Evolutionary conservation across 2,329 filamentous ascomycete genomes (phyloP).

Genomic region (Stachybotrys chartarum): DNA sequence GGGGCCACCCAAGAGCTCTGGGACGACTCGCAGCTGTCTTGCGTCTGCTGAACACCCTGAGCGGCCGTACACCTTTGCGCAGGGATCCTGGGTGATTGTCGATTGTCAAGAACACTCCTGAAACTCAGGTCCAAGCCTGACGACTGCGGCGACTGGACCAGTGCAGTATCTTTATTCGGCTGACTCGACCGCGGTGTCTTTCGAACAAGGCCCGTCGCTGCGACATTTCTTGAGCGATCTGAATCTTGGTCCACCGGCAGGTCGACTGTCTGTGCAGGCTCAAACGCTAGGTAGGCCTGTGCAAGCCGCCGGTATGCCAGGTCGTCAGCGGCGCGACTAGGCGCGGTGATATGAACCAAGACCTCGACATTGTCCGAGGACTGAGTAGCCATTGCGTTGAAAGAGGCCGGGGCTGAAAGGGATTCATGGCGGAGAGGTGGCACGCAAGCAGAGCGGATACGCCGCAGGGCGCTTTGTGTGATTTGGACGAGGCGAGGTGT

Average conservation of each 20-base stretch:
- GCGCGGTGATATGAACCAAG: slow-evolving; percentile 47
- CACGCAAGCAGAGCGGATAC: not conserved
- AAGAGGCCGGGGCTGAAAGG: not conserved
- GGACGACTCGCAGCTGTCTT: slow-evolving; percentile 5
- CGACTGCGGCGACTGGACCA: slow-evolving; percentile 3
- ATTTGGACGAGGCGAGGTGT: not conserved
- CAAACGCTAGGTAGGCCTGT: slow-evolving; percentile 42
- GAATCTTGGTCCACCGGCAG: not conserved
- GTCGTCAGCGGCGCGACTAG: slow-evolving; percentile 41
- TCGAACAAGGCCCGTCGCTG: not conserved
- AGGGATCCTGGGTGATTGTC: slow-evolving; percentile 23
- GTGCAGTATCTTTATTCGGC: not conserved
- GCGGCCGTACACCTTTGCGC: not conserved
- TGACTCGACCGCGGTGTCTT: not conserved
- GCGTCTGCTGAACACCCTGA: not conserved
- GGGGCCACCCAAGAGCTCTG: slow-evolving; percentile 33
- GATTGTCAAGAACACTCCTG: slow-evolving; percentile 35
- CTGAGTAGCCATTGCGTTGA: slow-evolving; percentile 16
- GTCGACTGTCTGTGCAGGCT: slow-evolving; percentile 16
- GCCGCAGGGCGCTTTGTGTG: not conserved
- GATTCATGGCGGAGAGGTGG: slow-evolving; percentile 14
- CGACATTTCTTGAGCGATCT: not conserved
- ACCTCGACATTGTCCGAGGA: slow-evolving; percentile 37
- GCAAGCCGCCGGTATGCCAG: slow-evolving; percentile 40
- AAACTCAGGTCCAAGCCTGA: slow-evolving; percentile 34